Base-by-base conservation (phyloP, 2,329 filamentous ascomycete species). In the Neoascochyta sp. region DNA sequence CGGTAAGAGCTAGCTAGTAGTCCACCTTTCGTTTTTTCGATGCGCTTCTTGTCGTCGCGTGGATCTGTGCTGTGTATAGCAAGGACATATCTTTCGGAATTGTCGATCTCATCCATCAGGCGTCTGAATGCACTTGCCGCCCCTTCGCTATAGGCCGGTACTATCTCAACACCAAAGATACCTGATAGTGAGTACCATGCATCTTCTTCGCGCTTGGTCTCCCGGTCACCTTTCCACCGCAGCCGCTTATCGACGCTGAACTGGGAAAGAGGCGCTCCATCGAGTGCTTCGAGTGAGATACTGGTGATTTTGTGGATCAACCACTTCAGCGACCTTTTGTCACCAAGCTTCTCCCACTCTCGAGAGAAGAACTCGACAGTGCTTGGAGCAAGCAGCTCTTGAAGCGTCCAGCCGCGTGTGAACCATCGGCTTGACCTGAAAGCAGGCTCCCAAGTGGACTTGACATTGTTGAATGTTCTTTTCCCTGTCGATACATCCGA, bases 201-300 rank as follows among this genome's bases (percentile, higher is more conserved):
- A 15, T 32, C 29, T 27, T 32, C 29, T 19, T 41, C 36, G n/a
- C 9, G 36, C 23, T 30, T 44, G 1, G 46, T 47, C 10, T 34
- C 11, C 22, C 47, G 41, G 2, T 21, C 12, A 13, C 20, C 23
- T 16, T 21, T 19, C 39, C 39, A 43, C 8, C 14, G 17, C n/a
- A 43, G 27, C 19, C 39, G 31, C 19, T 43, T 37, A 3, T 30
- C 24, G 13, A 36, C 16, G 13, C 33, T 44, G 33, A 36, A 36
- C 7, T 25, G n/a, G 10, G 24, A 26, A 14, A 36, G 20, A n/a
- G 27, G 21, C 11, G n/a, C 1, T 27, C 28, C 28, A 19, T 18
- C 9, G 7, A 36, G 24, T 4, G 24, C 34, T 23, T 4, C 10
- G 9, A 15, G n/a, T 14, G 34, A 7, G 14, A 40, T 40, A 5